Conservation (phyloP, 2,329 filamentous ascomycete genomes). For the Diaporthe sp. region DNA sequence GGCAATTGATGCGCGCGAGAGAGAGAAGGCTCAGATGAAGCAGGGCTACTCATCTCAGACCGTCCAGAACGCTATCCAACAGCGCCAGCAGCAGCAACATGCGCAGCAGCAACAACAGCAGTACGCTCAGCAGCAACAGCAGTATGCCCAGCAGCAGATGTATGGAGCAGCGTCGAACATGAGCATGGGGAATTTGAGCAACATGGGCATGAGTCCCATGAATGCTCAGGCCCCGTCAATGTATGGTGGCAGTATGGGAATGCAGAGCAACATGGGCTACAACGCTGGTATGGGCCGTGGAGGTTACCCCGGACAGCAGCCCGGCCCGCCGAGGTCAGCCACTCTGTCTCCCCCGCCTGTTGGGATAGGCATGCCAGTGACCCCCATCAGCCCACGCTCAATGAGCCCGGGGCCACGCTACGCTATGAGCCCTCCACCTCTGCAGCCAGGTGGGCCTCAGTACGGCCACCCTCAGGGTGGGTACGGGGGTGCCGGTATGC, state of each 20-base stretch:
- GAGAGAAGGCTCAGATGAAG: conserved; percentile 79
- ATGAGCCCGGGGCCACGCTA: conserved; percentile 38
- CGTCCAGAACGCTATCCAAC: conserved; percentile 79
- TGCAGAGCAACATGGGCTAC: conserved; percentile 36
- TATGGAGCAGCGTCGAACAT: conserved; percentile 47
- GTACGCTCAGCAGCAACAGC: conserved; percentile 49
- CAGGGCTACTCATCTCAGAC: conserved; percentile 77
- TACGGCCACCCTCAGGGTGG: conserved; percentile 31
- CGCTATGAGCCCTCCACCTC: conserved; percentile 38
- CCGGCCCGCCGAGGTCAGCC: conserved; percentile 35
- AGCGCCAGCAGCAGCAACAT: conserved; percentile 65
- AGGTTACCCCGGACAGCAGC: conserved; percentile 27
- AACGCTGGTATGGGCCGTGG: conserved; percentile 43
- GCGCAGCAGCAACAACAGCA: conserved; percentile 52
- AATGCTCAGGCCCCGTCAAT: conserved; percentile 44
- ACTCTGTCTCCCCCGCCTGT: conserved; percentile 38
- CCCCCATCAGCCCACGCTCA: conserved; percentile 32
- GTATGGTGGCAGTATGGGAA: conserved; percentile 43
- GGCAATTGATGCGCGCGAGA: conserved; percentile 83
- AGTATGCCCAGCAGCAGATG: conserved; percentile 48
- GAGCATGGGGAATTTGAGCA: conserved; percentile 49
- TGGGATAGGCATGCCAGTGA: conserved; percentile 35
- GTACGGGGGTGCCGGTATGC: conserved; percentile 32
- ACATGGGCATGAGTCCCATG: conserved; percentile 43
- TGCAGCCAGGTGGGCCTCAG: conserved; percentile 33